These are phyloP conservation scores for Rhododendron vialii DNA, from an alignment of 148 eudicot genomes.

Conservation along the genomic window DNA sequence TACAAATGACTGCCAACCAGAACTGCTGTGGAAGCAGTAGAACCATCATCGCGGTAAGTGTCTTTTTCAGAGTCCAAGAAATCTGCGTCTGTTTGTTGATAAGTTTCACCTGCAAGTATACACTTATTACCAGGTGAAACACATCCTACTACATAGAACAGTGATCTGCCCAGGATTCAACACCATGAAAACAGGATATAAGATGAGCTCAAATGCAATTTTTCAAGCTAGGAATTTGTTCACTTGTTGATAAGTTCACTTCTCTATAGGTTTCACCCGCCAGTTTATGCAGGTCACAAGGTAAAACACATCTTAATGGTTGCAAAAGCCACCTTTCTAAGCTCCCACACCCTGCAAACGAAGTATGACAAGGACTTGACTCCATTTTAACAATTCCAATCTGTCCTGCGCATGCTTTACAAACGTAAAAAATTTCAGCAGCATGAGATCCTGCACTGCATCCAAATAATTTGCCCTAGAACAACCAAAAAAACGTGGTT, in stretches of 20 bases:
- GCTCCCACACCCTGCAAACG: background rate
- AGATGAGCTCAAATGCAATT: background rate
- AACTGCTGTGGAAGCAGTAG: constrained; percentile 97
- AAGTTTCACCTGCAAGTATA: constrained; percentile 68
- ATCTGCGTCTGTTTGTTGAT: constrained; percentile 65
- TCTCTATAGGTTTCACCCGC: background rate
- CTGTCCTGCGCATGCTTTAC: background rate
- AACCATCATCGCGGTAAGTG: constrained; percentile 87
- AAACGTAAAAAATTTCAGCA: background rate
- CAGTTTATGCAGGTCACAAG: background rate
- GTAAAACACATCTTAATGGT: background rate
- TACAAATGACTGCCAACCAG: constrained; percentile 85
- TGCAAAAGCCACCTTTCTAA: background rate
- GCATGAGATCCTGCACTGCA: background rate
- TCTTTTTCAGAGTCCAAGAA: constrained; percentile 93
- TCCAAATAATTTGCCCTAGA: background rate
- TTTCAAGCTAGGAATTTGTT: background rate
- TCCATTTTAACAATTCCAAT: background rate
- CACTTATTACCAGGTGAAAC: constrained; percentile 15
- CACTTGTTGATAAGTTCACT: background rate
- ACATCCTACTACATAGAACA: background rate
- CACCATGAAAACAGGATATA: background rate
- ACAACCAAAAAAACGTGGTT: background rate
- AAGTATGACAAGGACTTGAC: background rate
- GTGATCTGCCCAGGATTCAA: background rate